These are phyloP conservation scores for Mycena rebaudengoi DNA, from an alignment of 768 basidiomycete genomes.

Conservation along the genomic window DNA sequence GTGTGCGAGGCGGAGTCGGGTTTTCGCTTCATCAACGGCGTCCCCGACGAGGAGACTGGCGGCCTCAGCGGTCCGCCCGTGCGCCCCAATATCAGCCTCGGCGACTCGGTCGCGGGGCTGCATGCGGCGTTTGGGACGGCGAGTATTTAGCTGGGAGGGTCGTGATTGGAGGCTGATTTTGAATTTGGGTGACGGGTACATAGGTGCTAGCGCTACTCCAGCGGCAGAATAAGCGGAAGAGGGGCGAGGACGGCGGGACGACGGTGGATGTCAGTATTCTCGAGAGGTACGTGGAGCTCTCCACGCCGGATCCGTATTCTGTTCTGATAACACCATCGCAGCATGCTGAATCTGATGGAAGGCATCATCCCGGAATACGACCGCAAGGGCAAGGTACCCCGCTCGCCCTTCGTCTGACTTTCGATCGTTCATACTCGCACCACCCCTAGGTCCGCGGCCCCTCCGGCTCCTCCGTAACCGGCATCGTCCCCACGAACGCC, in stretches of 20 bases:
- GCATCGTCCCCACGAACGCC: slow-evolving; percentile 80
- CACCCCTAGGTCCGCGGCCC: slow-evolving; percentile 65
- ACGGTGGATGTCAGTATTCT: slow-evolving; percentile 82
- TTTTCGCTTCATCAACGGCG: slow-evolving; percentile 77
- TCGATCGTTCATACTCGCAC: neutral
- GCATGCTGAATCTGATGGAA: slow-evolving; percentile 82
- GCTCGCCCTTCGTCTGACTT: neutral
- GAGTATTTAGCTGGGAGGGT: too few relatives aligned
- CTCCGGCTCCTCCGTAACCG: slow-evolving; percentile 78
- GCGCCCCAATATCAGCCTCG: slow-evolving; percentile 76
- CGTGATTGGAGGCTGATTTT: neutral
- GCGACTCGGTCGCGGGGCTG: slow-evolving; percentile 75
- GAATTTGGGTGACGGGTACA: neutral
- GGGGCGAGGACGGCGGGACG: slow-evolving; percentile 47
- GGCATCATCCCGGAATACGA: slow-evolving; percentile 81
- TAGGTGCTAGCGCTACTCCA: slow-evolving; percentile 71
- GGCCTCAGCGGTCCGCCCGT: slow-evolving; percentile 68
- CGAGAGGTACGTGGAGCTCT: slow-evolving; percentile 73
- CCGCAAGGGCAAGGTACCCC: slow-evolving; percentile 67
- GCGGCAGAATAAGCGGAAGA: slow-evolving; percentile 43
- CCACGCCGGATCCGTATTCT: too few relatives aligned
- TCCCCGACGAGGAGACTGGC: slow-evolving; percentile 61
- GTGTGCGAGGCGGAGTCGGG: slow-evolving; percentile 82
- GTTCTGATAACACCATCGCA: slow-evolving; percentile 36
- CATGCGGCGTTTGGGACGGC: slow-evolving; percentile 81